These are phyloP conservation scores for Lepiota brunneoincarnata DNA, from an alignment of 768 basidiomycete genomes.

Conservation along the genomic window DNA sequence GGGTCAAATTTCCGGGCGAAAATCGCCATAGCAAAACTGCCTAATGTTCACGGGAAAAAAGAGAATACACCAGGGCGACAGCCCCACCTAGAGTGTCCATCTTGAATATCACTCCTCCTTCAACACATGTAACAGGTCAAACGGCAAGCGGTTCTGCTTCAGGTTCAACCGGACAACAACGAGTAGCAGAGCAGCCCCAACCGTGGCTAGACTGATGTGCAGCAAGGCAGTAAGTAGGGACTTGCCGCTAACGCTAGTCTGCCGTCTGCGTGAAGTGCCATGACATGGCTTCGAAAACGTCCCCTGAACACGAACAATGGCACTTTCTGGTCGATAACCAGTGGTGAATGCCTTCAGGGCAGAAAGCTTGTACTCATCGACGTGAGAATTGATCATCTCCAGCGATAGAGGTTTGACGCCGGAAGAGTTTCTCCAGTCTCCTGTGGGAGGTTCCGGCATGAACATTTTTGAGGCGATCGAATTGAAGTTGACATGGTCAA, in stretches of 20 bases:
- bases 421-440: neutral
- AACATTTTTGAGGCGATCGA: neutral
- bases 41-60: too few relatives aligned
- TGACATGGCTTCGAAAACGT: neutral
- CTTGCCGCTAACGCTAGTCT: neutral
- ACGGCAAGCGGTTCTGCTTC: neutral
- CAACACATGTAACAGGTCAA: neutral
- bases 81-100: too few relatives aligned
- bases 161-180: neutral
- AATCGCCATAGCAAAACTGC: too few relatives aligned
- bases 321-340: neutral
- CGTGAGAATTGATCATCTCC: neutral
- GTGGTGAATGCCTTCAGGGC: slow-evolving; percentile 2
- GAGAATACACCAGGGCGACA: too few relatives aligned
- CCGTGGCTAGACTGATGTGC: neutral
- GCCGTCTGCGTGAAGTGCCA: neutral
- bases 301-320: slow-evolving; percentile 1
- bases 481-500: slow-evolving; percentile 1
- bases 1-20: too few relatives aligned
- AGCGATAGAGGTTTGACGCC: neutral
- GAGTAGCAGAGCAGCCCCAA: neutral
- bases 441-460: neutral
- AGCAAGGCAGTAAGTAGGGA: neutral
- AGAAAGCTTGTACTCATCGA: neutral
- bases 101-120: too few relatives aligned